phyloP scores from a whole-genome alignment of 352 stramenopile genomes.

The Globisporangium viniferum region DNA sequence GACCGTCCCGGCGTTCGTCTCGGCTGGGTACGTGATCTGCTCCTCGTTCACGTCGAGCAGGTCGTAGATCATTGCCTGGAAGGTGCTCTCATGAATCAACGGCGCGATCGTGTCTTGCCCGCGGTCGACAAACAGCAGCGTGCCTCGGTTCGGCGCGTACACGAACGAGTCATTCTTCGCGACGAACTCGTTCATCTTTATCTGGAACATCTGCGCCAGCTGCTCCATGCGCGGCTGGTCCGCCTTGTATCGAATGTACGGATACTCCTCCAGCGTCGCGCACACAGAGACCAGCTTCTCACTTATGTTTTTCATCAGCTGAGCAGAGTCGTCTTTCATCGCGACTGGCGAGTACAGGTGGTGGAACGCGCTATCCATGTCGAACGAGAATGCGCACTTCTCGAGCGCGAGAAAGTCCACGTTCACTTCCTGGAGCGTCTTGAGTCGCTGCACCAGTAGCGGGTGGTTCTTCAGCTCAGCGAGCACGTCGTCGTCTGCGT shows the following conservation, averaged over 20 bases:
- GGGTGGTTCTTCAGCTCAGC: slow-evolving; percentile 81
- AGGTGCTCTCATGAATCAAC: slow-evolving; percentile 97
- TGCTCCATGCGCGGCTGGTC: slow-evolving; percentile 79
- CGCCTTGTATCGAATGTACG: slow-evolving; percentile 92
- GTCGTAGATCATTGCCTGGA: slow-evolving; percentile 97
- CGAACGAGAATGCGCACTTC: slow-evolving; percentile 92
- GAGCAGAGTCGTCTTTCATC: slow-evolving; percentile 35
- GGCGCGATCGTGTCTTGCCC: slow-evolving; percentile 92
- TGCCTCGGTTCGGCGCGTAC: slow-evolving; percentile 88
- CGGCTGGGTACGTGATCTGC: slow-evolving; percentile 89
- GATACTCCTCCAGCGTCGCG: slow-evolving; percentile 96
- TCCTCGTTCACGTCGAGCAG: slow-evolving; percentile 93
- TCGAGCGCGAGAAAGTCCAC: slow-evolving; percentile 95
- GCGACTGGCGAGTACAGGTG: slow-evolving; percentile 71
- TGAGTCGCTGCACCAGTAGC: slow-evolving; percentile 77
- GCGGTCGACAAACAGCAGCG: slow-evolving; percentile 94
- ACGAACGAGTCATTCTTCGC: slow-evolving; percentile 88
- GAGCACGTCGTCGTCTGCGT: slow-evolving; percentile 75
- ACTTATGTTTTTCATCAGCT: slow-evolving; percentile 64
- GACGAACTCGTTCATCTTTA: slow-evolving; percentile 96
- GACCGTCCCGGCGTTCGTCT: slow-evolving; percentile 74
- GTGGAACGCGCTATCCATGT: slow-evolving; percentile 84
- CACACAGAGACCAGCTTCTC: slow-evolving; percentile 95
- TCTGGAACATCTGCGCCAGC: slow-evolving; percentile 91
- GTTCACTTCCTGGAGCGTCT: slow-evolving; percentile 94